Evolutionary conservation across 805 yeast species (phyloP).

Genomic region (Torulaspora quercuum): DNA sequence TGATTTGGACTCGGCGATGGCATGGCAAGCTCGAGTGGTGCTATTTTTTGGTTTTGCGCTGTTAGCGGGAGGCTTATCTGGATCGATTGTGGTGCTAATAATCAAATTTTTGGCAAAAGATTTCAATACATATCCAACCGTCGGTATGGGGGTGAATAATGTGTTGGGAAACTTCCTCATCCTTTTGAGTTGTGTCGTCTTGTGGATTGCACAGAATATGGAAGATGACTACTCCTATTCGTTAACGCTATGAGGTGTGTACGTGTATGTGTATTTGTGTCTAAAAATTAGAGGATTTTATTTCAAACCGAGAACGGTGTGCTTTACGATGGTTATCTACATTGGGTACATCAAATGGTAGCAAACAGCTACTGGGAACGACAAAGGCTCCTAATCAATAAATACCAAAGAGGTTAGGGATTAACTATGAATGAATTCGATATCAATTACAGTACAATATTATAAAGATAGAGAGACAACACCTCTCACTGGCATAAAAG

Average conservation of each 20-base stretch:
- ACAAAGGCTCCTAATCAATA: too few relatives aligned
- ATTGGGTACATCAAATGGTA: too few relatives aligned
- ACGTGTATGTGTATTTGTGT: neutral
- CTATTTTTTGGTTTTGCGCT: conserved; percentile 89
- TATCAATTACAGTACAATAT: too few relatives aligned
- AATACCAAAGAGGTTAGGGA: too few relatives aligned
- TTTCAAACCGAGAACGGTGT: too few relatives aligned
- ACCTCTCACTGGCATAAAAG: neutral
- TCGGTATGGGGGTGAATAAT: conserved; percentile 91
- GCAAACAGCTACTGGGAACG: too few relatives aligned
- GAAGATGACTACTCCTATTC: conserved; percentile 96
- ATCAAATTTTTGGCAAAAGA: conserved; percentile 78
- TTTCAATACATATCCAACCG: conserved; percentile 72
- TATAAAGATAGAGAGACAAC: neutral
- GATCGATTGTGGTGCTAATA: conserved; percentile 82
- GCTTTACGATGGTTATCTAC: too few relatives aligned
- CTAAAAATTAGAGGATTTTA: too few relatives aligned
- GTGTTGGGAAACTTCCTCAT: conserved; percentile 74
- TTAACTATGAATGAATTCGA: too few relatives aligned
- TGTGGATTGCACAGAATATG: conserved; percentile 93
- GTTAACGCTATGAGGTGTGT: conserved; percentile 55
- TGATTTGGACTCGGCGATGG: conserved; percentile 49
- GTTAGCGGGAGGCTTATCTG: conserved; percentile 91
- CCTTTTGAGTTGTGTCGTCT: conserved; percentile 80
- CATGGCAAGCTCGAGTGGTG: conserved; percentile 92